Base-by-base conservation (phyloP, 1,284 basidiomycete genomes). In the Melampsora occidentalis region DNA sequence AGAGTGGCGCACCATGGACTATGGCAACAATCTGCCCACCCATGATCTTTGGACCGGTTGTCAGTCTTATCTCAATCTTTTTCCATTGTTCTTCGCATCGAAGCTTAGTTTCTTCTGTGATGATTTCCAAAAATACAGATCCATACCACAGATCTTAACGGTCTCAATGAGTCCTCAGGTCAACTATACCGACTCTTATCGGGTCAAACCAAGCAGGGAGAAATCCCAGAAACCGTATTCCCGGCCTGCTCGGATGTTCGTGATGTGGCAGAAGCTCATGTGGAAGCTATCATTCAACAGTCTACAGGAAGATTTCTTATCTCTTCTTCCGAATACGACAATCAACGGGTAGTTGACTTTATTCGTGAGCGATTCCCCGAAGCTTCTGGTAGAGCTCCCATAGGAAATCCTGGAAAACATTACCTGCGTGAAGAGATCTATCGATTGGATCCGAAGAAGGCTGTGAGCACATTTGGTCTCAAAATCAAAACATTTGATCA, bases 1-100 rank as follows among this genome's bases (percentile, higher is more conserved):
- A 87, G 75, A 83, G 90, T 80, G 87, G 88, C 22, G 53, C 69
- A 9, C 78, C 80, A 0, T 90, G 87, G 86, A 88, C 89, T 78
- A 81, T 89, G 33, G 86, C 85, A 12, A 84, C 85, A 0, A 83
- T 90, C 78, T 86, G 86, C 81, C 89, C 90, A 14, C 84, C 84
- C 7, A 78, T 83, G 22, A 88, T 89, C 57, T 72, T 85, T 63
- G 69, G 69, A 31, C 69, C 69, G 61, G 68, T 69, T 2, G 68
- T 69, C 42, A 39, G 68, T 22, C 20, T 64, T 22, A 33, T 31
- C 28, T 42, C 42, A 12, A 42, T 7, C 2, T 49, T 39, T 22
- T 12, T 46, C 42, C 14, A 12, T 46, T 14, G 10, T 46, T 46
- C 42, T 16, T 12, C 10, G 10, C 42, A 46, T 46, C 14, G 14